Base-by-base conservation (phyloP, 1,139 yeast species). In the Starmera stellimalicola region DNA sequence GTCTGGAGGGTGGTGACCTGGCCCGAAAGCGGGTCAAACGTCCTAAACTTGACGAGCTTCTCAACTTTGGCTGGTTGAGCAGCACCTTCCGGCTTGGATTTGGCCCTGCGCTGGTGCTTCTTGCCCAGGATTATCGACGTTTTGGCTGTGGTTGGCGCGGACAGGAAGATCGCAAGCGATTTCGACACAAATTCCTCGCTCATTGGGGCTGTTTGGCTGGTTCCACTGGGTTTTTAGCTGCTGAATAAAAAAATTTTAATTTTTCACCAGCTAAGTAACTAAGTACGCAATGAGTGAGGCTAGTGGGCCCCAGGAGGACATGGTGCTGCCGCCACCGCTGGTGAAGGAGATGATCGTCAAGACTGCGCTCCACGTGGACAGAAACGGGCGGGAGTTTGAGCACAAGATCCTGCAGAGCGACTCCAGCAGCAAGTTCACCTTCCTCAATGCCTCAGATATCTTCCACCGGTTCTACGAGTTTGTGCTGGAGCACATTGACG, bases 11-110 rank as follows among this genome's bases (percentile, higher is more conserved):
- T 70, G 54, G 81, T 70, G 37, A 82, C 69, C 30, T 77, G 67
- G 3, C 94, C 94, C 11, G 77, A 65, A 14, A 61, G 65, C 1
- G 94, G 76, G 50, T 87, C 91, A 47, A 58, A 81, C 1, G 85
- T 70, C 53, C 83, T 85, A 55, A 84, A 73, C 8, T 14, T 8
- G 8, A 27, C 16, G 12, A 14, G 16, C 9, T 16, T 26, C 16
- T 16, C 17, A 7, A 18, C 7, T 18, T 7, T 20, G 4, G n/a
- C n/a, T 6, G 29, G 7, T 11, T 16, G 8, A 20, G 20, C 18
- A 12, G 6, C 7, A 7, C 16, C 18, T 27, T 27, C 15, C 9
- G 16, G 5, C 17, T 27, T 8, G 29, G 12, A 7, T 14, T 10
- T 20, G n/a, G 10, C n/a, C 24, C 24, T n/a, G 10, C 11, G 24